Percentiles rank a stretch among this genome's conserved stretches.
Evolutionary conservation across 2,329 filamentous ascomycete genomes (phyloP).

Genomic region (Neonectria faginata): DNA sequence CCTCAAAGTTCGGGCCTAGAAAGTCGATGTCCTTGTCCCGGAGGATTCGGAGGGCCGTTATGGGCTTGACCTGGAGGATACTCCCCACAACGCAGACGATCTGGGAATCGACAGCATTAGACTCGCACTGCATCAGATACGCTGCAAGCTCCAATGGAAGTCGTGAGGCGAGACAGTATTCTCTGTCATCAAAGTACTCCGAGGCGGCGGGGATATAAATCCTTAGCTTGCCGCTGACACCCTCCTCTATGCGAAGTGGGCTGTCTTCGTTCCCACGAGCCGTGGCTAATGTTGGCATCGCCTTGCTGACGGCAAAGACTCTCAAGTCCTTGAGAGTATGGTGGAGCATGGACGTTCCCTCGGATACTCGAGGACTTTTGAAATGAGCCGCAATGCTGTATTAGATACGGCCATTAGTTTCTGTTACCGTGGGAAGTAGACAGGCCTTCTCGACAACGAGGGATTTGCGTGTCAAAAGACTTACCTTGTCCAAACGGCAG

Average conservation of each 20-base stretch:
- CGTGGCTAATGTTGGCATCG: background rate
- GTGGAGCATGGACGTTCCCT: background rate
- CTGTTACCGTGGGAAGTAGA: background rate
- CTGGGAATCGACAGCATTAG: background rate
- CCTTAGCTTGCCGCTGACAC: background rate
- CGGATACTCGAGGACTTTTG: background rate
- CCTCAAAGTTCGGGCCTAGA: background rate
- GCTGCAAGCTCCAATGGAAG: background rate
- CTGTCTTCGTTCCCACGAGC: background rate
- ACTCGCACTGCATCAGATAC: background rate
- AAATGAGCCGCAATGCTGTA: background rate
- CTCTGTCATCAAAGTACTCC: background rate
- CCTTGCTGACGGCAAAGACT: background rate
- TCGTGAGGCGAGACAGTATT: background rate
- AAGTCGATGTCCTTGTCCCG: background rate
- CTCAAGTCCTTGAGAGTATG: background rate
- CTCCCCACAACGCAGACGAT: background rate
- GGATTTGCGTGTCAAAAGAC: background rate
- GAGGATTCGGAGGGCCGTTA: background rate
- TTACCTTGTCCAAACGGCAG: conserved; percentile 2
- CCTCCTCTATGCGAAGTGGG: background rate
- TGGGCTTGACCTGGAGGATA: background rate
- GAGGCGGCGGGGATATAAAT: background rate
- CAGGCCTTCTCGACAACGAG: background rate
- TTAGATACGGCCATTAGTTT: background rate